Base-by-base conservation (phyloP, 345 rosid genomes). In the Citrus glauca region DNA sequence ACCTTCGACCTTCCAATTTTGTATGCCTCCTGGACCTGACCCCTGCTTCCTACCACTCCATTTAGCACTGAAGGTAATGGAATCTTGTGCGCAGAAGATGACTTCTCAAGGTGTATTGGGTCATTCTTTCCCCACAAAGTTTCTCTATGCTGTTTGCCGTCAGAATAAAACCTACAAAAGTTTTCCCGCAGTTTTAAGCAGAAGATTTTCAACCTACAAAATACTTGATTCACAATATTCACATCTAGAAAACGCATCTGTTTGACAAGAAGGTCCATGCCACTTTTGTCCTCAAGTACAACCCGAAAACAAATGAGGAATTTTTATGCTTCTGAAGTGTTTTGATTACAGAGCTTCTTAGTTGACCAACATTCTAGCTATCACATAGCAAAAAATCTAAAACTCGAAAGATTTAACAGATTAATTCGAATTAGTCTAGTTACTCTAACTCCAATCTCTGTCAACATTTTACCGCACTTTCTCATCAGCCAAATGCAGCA, bases 91-190 rank as follows among this genome's bases (percentile, higher is more conserved):
- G 69, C 67, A 62, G 87, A 81, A 78, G 87, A 82, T 4, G 93
- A 88, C 85, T 82, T 87, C 27, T 87, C 88, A 30, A 80, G 82
- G 79, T 81, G 78, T 32, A 79, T 79, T 62, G 85, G 83, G 40
- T 85, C 93, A 77, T 76, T 84, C 78, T 85, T 86, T 59, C 83
- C 72, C 92, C 92, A 83, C 25, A 68, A 25, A 13, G 77, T 70
- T 76, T 85, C 94, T 79, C 78, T 85, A 32, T 74, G 69, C 27
- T 82, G 85, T 78, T 91, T 93, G 30, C 85, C 87, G 79, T 86
- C 94, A 69, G 93, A 79, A 67, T 88, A 86, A 86, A 92, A 90
- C 92, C 97, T 94, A 74, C 76, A 89, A 74, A 85, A 53, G 38
- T 50, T 59, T 77, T 65, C 27, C 48, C 30, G 19, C 28, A 24